Evolutionary conservation across 2,329 filamentous ascomycete genomes (phyloP).

Genomic region (Cercospora zeae-maydis): DNA sequence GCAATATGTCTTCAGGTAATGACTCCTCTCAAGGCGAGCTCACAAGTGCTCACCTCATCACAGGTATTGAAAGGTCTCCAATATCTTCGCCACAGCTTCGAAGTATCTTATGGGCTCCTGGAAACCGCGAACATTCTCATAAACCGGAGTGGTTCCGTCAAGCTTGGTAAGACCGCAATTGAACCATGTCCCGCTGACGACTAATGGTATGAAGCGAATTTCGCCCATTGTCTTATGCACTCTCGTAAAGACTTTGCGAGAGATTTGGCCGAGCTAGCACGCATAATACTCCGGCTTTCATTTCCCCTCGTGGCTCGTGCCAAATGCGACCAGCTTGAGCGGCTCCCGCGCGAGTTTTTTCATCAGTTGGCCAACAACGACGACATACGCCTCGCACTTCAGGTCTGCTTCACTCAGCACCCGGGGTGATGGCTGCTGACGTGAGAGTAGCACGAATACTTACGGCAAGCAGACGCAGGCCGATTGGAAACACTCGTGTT

Average conservation of each 20-base stretch:
- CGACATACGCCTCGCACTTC: background rate
- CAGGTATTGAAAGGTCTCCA: background rate
- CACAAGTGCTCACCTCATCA: background rate
- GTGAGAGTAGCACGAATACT: background rate
- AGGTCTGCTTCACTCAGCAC: background rate
- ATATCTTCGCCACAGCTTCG: background rate
- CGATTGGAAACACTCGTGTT: background rate
- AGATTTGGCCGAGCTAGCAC: background rate
- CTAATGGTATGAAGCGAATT: background rate
- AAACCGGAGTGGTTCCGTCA: background rate
- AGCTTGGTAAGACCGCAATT: background rate
- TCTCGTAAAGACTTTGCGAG: background rate
- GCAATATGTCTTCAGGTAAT: background rate
- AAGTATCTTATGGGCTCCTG: background rate
- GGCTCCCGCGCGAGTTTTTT: background rate
- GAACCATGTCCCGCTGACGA: background rate
- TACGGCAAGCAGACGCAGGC: background rate
- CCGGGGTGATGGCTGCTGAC: background rate
- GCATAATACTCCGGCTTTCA: background rate
- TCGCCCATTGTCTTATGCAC: background rate
- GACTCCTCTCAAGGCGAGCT: background rate
- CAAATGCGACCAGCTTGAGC: background rate
- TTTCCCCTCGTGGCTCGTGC: background rate
- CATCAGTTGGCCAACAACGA: background rate
- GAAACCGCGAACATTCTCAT: background rate